A percentile compares a stretch with the other conserved stretches of the same genome.
Evolutionary conservation across 805 yeast species (phyloP).

Genomic region (Wickerhamiella nectarea): DNA sequence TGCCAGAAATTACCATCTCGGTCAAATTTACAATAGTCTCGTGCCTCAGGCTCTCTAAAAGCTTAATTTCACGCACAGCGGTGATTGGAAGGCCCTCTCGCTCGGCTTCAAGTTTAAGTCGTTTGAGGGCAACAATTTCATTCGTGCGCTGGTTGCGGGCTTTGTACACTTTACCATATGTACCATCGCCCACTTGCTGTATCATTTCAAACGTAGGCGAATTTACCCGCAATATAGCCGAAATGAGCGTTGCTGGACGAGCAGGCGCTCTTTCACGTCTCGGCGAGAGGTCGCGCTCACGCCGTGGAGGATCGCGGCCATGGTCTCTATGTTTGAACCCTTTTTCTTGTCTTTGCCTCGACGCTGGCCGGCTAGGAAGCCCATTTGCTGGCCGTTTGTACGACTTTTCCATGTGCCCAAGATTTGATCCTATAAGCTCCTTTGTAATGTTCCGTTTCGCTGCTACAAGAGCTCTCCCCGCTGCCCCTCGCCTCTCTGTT

Average conservation of each 20-base stretch:
- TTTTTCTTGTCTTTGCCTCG: neutral
- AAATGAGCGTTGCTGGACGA: neutral
- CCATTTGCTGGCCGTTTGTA: neutral
- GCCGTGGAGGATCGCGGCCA: neutral
- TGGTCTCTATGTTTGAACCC: neutral
- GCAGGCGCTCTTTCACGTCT: neutral
- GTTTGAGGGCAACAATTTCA: slow-evolving; percentile 72
- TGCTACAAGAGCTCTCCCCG: neutral
- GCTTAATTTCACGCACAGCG: slow-evolving; percentile 78
- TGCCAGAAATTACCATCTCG: slow-evolving; percentile 78
- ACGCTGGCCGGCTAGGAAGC: neutral
- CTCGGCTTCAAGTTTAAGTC: slow-evolving; percentile 70
- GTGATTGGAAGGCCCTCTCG: slow-evolving; percentile 95
- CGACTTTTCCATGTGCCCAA: neutral
- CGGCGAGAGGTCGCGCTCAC: neutral
- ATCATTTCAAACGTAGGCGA: slow-evolving; percentile 42
- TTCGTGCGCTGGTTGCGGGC: slow-evolving; percentile 60
- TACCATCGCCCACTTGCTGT: slow-evolving; percentile 95
- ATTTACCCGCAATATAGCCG: neutral
- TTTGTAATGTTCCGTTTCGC: neutral
- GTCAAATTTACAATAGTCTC: slow-evolving; percentile 63
- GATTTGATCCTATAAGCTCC: neutral
- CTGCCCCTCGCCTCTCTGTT: neutral
- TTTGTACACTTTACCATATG: slow-evolving; percentile 91
- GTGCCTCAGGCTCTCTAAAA: slow-evolving; percentile 73